Evolutionary conservation across 331 rosid species (phyloP), one percentile per base, ranked within the genome.

Genomic region (Quercus tomentella): DNA sequence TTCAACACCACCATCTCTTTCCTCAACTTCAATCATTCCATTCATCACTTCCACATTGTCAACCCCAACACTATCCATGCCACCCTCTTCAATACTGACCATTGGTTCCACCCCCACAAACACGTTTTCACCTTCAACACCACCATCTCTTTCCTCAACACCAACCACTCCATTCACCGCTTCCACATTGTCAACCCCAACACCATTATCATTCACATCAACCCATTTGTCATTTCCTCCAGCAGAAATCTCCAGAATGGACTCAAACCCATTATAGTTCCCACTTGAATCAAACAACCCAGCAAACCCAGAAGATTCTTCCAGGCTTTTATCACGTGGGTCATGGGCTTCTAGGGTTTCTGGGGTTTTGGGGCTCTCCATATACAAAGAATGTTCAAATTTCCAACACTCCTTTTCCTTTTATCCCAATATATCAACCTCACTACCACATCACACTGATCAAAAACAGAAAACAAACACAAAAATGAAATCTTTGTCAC

Each of bases 291-390:
- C 84, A 28, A 41, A 57, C 85, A 72, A 54, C 79, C 84, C 81
- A 61, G 84, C 82, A 61, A 73, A 79, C 73, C 82, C 84, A 80
- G 80, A 77, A 55, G 73, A 30, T 69, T 70, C 85, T 28, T 71
- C 84, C n/a, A 74, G 80, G 55, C 58, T 75, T 78, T 81, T 77
- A 79, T 67, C 79, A 10, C 75, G 76, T 4, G 85, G 82, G 77
- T 60, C 71, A 68, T 77, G 56, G 74, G 80, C 72, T 56, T 80
- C 83, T 87, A 84, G 87, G 89, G 87, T 87, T 84, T 85, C 80
- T 67, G 84, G 85, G 80, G 87, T 68, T 81, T 83, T 78, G 28
- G 89, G 82, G 70, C 37, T 79, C 52, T 88, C 91, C 91, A 84
- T 84, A 4, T 33, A n/a, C 2, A 8, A 9, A 67, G 9, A 33